Percentiles rank a stretch among this genome's conserved stretches.
These are phyloP conservation scores for Reutealis trisperma DNA, from an alignment of 345 rosid species.

Conservation along the genomic window DNA sequence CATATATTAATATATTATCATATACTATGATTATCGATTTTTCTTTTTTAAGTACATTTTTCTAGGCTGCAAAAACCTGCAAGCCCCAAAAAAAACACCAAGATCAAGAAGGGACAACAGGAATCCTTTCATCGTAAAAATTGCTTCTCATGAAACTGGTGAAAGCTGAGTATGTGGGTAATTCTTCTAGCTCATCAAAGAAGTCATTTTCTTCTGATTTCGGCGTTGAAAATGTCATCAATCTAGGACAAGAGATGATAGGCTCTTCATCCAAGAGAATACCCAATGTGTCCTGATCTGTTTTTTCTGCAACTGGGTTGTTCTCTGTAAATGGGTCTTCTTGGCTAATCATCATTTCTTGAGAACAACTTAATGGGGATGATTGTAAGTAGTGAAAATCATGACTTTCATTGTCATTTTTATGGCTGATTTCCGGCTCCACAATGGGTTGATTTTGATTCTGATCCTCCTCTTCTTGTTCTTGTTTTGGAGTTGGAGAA, in stretches of 20 bases:
- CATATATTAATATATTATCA: not conserved
- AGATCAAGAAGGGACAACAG: slow-evolving; percentile 54
- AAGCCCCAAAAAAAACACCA: slow-evolving; percentile 9
- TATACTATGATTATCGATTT: slow-evolving; percentile 19
- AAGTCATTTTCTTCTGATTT: slow-evolving; percentile 58
- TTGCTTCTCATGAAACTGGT: slow-evolving; percentile 44
- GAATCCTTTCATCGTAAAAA: slow-evolving; percentile 65
- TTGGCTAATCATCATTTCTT: slow-evolving; percentile 39
- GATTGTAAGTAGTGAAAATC: slow-evolving; percentile 50
- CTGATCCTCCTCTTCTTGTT: slow-evolving; percentile 14
- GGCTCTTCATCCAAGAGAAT: slow-evolving; percentile 56
- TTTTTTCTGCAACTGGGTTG: slow-evolving; percentile 8
- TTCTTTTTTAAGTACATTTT: slow-evolving; percentile 22
- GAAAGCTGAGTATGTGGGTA: slow-evolving; percentile 49
- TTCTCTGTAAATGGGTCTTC: slow-evolving; percentile 38
- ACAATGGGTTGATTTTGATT: slow-evolving; percentile 15
- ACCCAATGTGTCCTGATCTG: slow-evolving; percentile 21
- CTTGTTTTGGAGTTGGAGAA: slow-evolving; percentile 14
- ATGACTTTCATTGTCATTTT: slow-evolving; percentile 32
- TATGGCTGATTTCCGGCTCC: slow-evolving; percentile 16
- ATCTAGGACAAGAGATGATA: slow-evolving; percentile 25
- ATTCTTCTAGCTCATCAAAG: slow-evolving; percentile 78
- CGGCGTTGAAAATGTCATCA: slow-evolving; percentile 30
- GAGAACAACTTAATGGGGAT: slow-evolving; percentile 34
- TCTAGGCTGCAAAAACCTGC: slow-evolving; percentile 19